Percentiles rank a stretch among this genome's conserved stretches.
phyloP scores from a whole-genome alignment of 1,284 basidiomycete species.

The Cryptococcus jaspeensis region DNA sequence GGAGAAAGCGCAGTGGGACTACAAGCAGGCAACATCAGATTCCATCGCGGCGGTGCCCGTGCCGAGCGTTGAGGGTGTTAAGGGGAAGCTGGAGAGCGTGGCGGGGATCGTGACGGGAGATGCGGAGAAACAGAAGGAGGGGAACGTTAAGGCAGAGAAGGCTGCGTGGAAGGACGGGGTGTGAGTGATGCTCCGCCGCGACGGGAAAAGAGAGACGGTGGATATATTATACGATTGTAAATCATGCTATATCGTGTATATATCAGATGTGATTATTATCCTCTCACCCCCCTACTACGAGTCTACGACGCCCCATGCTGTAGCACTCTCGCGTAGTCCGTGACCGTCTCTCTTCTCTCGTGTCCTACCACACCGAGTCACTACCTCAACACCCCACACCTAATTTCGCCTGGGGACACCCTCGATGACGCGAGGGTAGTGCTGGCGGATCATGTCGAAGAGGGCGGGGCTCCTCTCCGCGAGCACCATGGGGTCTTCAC shows the following conservation, averaged over 20 bases:
- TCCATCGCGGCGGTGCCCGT: conserved; percentile 19
- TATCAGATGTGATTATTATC: background rate
- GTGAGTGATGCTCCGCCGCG: no score
- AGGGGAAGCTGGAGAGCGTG: conserved; percentile 45
- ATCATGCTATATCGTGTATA: background rate
- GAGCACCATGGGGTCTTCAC: conserved; percentile 70
- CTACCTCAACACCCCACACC: no score
- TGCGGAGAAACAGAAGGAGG: conserved; percentile 45
- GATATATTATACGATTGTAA: background rate
- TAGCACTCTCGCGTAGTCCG: no score
- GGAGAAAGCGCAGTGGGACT: conserved; percentile 46
- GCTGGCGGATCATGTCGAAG: conserved; percentile 48
- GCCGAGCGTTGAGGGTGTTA: conserved; percentile 34
- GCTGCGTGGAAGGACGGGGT: conserved; percentile 47
- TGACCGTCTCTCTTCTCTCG: no score
- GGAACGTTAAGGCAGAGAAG: conserved; percentile 43
- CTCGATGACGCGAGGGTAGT: conserved; percentile 51
- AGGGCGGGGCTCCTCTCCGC: conserved; percentile 70
- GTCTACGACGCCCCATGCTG: no score
- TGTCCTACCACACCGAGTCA: no score
- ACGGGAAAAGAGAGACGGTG: background rate
- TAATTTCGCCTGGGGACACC: conserved; percentile 25
- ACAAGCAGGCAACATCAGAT: conserved; percentile 36
- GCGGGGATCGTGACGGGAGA: conserved; percentile 47
- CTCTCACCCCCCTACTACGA: no score